These are phyloP conservation scores for Trichoderma reesei DNA, from an alignment of 495 filamentous ascomycete genomes.

Conservation along the genomic window DNA sequence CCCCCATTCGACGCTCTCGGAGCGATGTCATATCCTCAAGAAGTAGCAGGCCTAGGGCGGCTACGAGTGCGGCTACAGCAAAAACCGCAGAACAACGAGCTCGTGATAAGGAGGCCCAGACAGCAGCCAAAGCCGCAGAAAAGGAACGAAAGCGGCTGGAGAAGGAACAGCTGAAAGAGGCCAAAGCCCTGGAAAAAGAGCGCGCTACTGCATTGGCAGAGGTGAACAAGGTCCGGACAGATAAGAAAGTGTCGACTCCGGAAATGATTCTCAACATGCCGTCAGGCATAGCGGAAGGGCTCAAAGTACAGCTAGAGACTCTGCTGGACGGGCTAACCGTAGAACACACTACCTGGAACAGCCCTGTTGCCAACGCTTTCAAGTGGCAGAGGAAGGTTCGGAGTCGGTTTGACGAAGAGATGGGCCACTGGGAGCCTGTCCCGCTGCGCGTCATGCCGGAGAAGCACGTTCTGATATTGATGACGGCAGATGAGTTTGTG, in stretches of 20 bases:
- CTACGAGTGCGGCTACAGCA: constrained; percentile 15
- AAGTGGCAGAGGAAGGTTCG: constrained; percentile 66
- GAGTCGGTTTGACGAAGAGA: constrained; percentile 50
- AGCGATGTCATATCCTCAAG: constrained; percentile 9
- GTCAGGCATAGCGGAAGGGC: constrained; percentile 39
- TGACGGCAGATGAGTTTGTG: constrained; percentile 61
- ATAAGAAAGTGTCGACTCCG: constrained; percentile 63
- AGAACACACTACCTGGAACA: constrained; percentile 34
- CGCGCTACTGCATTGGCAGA: constrained; percentile 57
- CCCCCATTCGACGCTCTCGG: constrained; percentile 17
- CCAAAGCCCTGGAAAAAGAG: constrained; percentile 55
- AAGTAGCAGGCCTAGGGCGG: constrained; percentile 13
- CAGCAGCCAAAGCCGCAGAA: constrained; percentile 42
- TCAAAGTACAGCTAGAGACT: constrained; percentile 48
- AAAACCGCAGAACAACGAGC: constrained; percentile 26
- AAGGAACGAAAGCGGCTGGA: constrained; percentile 41
- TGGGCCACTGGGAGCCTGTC: constrained; percentile 59
- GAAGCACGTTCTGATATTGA: constrained; percentile 54
- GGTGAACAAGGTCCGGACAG: constrained; percentile 64
- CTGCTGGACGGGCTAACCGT: constrained; percentile 35
- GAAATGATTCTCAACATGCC: constrained; percentile 85
- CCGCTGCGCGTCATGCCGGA: constrained; percentile 48
- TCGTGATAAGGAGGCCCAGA: constrained; percentile 26
- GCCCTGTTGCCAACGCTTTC: constrained; percentile 48
- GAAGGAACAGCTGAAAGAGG: constrained; percentile 46